Percentiles rank a stretch among this genome's conserved stretches.
phyloP scores from a whole-genome alignment of 371 early-diverging fungal species.

The Mucor indicus region DNA sequence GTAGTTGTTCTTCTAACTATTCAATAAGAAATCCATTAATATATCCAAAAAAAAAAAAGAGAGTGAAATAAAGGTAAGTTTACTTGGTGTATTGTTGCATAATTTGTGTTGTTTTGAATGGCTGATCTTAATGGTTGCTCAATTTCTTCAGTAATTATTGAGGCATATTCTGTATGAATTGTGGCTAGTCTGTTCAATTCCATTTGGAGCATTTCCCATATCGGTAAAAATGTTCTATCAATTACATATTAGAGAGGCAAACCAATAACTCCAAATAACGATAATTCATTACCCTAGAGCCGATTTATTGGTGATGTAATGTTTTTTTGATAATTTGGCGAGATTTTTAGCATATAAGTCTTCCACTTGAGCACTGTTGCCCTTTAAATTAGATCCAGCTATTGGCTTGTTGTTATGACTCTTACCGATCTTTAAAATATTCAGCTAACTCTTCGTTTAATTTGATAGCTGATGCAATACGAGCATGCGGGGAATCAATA shows the following conservation, averaged over 20 bases:
- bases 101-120: neutral
- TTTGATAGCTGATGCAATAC: slow-evolving; percentile 43
- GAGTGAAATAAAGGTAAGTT: neutral
- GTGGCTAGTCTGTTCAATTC: slow-evolving; percentile 8
- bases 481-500: slow-evolving; percentile 45
- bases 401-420: neutral
- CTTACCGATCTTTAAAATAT: slow-evolving; percentile 57
- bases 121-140: slow-evolving; percentile 13
- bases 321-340: slow-evolving; percentile 10
- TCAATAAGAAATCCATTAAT: slow-evolving; percentile 9
- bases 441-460: slow-evolving; percentile 60
- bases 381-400: neutral
- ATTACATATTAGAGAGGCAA: no score
- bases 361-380: slow-evolving; percentile 16
- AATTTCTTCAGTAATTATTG: slow-evolving; percentile 7
- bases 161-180: slow-evolving; percentile 13
- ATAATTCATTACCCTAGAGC: slow-evolving; percentile 11
- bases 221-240: slow-evolving; percentile 19
- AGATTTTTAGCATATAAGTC: slow-evolving; percentile 19
- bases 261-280: no score
- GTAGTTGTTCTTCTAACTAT: slow-evolving; percentile 1
- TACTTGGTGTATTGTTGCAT: slow-evolving; percentile 1
- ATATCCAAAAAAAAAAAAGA: neutral
- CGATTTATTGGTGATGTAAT: slow-evolving; percentile 10
- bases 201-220: slow-evolving; percentile 17